These are phyloP conservation scores for Mycena galopus DNA, from an alignment of 768 basidiomycete species.

Conservation along the genomic window DNA sequence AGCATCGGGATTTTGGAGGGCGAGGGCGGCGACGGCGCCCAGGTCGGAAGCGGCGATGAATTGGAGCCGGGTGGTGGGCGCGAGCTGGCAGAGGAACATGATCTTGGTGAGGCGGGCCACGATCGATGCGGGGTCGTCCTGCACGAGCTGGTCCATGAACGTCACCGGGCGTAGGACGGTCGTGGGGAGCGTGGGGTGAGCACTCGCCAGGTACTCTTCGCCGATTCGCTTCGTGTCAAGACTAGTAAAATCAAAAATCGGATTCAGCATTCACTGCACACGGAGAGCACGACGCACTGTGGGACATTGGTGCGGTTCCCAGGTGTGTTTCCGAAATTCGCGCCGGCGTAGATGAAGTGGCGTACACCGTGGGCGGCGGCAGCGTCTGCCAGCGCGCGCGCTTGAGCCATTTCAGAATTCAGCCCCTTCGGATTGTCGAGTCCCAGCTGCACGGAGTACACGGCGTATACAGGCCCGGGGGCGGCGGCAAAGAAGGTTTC, in stretches of 20 bases:
- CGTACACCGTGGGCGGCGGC: constrained; percentile 17
- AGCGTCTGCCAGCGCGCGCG: constrained; percentile 18
- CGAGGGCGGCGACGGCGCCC: constrained; percentile 20
- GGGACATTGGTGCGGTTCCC: constrained; percentile 17
- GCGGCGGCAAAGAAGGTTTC: constrained; percentile 20
- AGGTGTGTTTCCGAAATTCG: constrained; percentile 12
- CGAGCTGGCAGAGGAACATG: constrained; percentile 33
- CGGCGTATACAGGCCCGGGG: constrained; percentile 15
- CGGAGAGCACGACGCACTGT: constrained; percentile 16
- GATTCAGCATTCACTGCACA: not conserved
- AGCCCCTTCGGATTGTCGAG: constrained; percentile 28
- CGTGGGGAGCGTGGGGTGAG: constrained; percentile 18
- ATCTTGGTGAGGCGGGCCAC: constrained; percentile 22
- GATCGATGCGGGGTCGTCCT: constrained; percentile 20
- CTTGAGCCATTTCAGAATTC: constrained; percentile 8
- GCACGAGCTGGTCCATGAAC: constrained; percentile 31
- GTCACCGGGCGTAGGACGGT: constrained; percentile 28
- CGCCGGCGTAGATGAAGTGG: constrained; percentile 28
- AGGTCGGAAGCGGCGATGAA: constrained; percentile 25
- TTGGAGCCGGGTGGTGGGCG: constrained; percentile 14
- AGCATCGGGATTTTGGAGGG: constrained; percentile 7
- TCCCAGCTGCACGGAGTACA: constrained; percentile 32
- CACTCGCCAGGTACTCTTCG: constrained; percentile 12
- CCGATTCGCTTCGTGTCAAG: constrained; percentile 14
- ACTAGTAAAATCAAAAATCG: not conserved